Percentiles rank a stretch among this genome's conserved stretches.
phyloP scores from a whole-genome alignment of 1,284 basidiomycete species.

The Porodaedalea pini region DNA sequence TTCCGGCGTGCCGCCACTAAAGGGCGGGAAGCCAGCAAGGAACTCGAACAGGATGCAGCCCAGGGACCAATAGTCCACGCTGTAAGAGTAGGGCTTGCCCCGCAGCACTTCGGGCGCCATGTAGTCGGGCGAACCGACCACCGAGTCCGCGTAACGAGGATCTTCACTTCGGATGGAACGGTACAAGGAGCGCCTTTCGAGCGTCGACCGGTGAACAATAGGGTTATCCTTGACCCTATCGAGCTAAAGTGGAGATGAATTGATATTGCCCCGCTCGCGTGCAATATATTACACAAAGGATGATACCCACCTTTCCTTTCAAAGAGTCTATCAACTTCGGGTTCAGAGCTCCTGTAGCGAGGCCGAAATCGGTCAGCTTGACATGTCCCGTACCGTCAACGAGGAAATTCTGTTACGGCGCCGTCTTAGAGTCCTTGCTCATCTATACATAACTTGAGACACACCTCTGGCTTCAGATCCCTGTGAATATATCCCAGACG shows the following conservation, averaged over 20 bases:
- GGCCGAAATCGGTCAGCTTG: slow-evolving; percentile 97
- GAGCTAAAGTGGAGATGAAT: slow-evolving; percentile 51
- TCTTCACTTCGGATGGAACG: slow-evolving; percentile 89
- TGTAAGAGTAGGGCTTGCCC: slow-evolving; percentile 91
- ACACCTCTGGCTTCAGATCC: slow-evolving; percentile 94
- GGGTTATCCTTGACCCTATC: slow-evolving; percentile 96
- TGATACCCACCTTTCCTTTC: slow-evolving; percentile 72
- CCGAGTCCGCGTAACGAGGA: slow-evolving; percentile 93
- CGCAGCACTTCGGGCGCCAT: slow-evolving; percentile 93
- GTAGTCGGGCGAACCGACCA: slow-evolving; percentile 98
- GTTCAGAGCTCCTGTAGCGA: slow-evolving; percentile 95
- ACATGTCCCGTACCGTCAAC: slow-evolving; percentile 96
- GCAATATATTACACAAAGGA: neutral
- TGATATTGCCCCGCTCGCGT: slow-evolving; percentile 10
- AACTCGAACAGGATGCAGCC: slow-evolving; percentile 99
- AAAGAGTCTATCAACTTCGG: slow-evolving; percentile 94
- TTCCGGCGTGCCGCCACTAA: slow-evolving; percentile 92
- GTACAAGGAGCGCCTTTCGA: slow-evolving; percentile 94
- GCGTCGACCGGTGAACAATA: slow-evolving; percentile 86
- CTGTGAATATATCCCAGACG: slow-evolving; percentile 96
- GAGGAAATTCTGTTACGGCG: slow-evolving; percentile 81
- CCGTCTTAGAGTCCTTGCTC: slow-evolving; percentile 5
- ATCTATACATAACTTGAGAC: slow-evolving; percentile 18
- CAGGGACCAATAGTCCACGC: slow-evolving; percentile 98
- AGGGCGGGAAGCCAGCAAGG: slow-evolving; percentile 95